Base-by-base conservation (phyloP, 768 basidiomycete genomes). In the Daedaleopsis sinensis region DNA sequence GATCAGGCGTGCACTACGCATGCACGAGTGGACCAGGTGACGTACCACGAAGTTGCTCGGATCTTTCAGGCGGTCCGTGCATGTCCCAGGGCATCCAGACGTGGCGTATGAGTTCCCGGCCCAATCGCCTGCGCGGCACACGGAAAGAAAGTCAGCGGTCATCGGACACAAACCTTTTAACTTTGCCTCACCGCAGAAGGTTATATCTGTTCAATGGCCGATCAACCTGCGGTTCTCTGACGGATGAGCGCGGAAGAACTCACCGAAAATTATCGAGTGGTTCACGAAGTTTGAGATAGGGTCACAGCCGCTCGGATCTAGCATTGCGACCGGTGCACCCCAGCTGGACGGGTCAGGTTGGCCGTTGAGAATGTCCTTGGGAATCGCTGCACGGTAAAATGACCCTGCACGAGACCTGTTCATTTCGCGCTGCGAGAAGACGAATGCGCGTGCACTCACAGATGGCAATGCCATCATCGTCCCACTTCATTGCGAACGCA, bases 401-500 rank as follows among this genome's bases (percentile, higher is more conserved):
- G 88, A 91, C 88, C 88, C 91, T 93, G 65, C 38, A 11, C 49
- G 37, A 35, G n/a, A 15, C 9, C 21, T 21, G 35, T 3, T 55
- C 10, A 55, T 48, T 21, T 18, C 43, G 39, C 27, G 39, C 32
- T 49, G 44, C 32, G 24, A 11, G 11, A 16, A 6, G 19, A 13
- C 49, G 47, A 27, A 58, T 2, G 49, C 35, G 15, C 11, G 37
- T 16, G 21, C 8, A 79, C 90, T 71, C 62, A 93, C 91, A 93
- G 64, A 91, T 82, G 43, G 86, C 83, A 58, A 93, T 91, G 1
- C 87, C 86, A 61, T 79, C 80, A 60, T 86, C 82, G 68, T 94
- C 90, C 94, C 94, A 95, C 67, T 90, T 89, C 90, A 93, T 93
- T 1, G 86, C 92, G 70, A 92, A 94, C 3, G 93, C 86, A 3